These are phyloP conservation scores for Moringa oleifera DNA, from an alignment of 345 rosid species.

Conservation along the genomic window DNA sequence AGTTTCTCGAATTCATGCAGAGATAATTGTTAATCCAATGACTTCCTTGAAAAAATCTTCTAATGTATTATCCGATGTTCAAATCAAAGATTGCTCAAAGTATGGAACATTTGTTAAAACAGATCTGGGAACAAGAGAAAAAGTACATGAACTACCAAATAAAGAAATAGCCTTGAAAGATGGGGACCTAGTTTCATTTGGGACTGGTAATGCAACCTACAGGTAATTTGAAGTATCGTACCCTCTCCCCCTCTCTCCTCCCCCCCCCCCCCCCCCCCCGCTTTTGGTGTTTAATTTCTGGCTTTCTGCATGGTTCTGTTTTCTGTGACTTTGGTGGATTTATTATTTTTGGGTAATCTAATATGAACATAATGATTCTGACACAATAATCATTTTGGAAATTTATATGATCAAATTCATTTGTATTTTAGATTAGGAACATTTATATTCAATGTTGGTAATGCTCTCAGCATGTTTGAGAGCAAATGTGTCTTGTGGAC, in stretches of 20 bases:
- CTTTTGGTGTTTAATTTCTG: no score
- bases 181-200: slow-evolving; percentile 73
- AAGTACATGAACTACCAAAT: slow-evolving; percentile 58
- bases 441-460: no score
- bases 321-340: no score
- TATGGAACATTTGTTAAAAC: slow-evolving; percentile 77
- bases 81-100: slow-evolving; percentile 75
- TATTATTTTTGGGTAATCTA: no score
- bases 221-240: slow-evolving; percentile 43
- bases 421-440: no score
- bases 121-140: slow-evolving; percentile 36
- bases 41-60: slow-evolving; percentile 24
- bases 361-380: no score
- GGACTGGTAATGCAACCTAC: slow-evolving; percentile 77
- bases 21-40: slow-evolving; percentile 61
- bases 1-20: slow-evolving; percentile 83
- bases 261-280: no score
- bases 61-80: slow-evolving; percentile 27
- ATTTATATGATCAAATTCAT: no score
- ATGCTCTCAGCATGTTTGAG: no score
- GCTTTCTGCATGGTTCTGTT: neutral
- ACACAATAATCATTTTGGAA: no score
- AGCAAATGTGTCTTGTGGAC: no score
- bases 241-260: no score
- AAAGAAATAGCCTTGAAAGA: slow-evolving; percentile 56